Base-by-base conservation (phyloP, 768 basidiomycete genomes). In the Asterophora parasitica region DNA sequence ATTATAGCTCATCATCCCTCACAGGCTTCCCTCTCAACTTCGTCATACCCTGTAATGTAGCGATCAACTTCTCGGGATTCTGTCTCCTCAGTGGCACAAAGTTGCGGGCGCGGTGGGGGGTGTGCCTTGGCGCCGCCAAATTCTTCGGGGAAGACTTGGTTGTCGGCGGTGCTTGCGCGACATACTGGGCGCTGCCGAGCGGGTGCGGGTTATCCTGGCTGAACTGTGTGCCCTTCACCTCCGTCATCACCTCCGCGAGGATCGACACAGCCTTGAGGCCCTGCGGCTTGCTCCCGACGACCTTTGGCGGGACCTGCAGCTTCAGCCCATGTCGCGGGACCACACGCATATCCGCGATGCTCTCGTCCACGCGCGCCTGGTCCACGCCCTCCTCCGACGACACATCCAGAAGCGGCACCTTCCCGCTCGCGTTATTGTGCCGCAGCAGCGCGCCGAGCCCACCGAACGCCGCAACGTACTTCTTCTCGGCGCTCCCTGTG, bases 161-260 rank as follows among this genome's bases (percentile, higher is more conserved):
- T 12, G 27, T 0, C 11, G 2, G 1, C 15, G 33, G 3, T 7
- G 12, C 10, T 10, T 33, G 36, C 10, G 75, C 48, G 27, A 55
- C 69, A 60, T 82, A 83, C 34, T 73, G 71, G 34, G 49, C 61
- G 41, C 74, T 74, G 7, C 82, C 81, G n/a, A 75, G 75, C 2
- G 52, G 48, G 53, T 77, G 63, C 0, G 77, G 71, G 54, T 82
- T 82, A 38, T 62, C 53, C 57, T 51, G 62, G 20, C 38, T 53
- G 56, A 71, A 71, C 13, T 63, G 58, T 35, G 58, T 49, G 27
- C 48, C 48, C 0, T 43, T 47, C 12, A 49, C 44, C 6, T 52
- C 69, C 55, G 49, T 57, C 51, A 50, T 50, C 28, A 75, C 59
- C 9, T 60, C 46, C 34, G 68, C 50, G 0, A 54, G 53, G 32